Evolutionary conservation across 495 filamentous ascomycete genomes (phyloP), one percentile per base, ranked within the genome.

Genomic region (Trichoderma reesei): DNA sequence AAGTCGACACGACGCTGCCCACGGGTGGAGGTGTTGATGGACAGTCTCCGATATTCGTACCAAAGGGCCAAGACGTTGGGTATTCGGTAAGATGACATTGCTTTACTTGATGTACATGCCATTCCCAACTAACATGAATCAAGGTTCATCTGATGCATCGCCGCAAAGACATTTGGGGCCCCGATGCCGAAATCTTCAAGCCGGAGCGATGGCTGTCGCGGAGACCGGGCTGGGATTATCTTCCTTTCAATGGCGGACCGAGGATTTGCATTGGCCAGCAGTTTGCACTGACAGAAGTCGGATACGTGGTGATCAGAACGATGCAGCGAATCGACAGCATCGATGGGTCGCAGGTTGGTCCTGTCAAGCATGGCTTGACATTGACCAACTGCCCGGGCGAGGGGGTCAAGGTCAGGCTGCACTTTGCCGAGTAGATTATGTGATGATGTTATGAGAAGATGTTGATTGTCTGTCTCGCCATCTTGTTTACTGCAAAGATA

Each of bases 261-360:
- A 70, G 84, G 3, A 86, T 85, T 54, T 86, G 84, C 67, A 76
- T 86, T 36, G 84, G 84, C 0, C 84, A 85, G 72, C 82, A 86
- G 66, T 85, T 85, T 70, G 84, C 84, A 20, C 75, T 78, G 16
- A 78, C 81, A 41, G 81, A 86, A 68, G 81, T 83, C 69, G 74
- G 75, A 16, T 87, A 87, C 63, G 72, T 78, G 1, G 71, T 77
- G 64, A 77, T 81, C n/a, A 66, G 72, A 18, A 20, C 72, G 26
- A 38, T 69, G 14, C 72, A 73, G 61, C 51, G 51, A 8, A 56
- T 56, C 16, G 51, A 56, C 26, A 56, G 51, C 51, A 56, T 56
- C 31, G 51, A 56, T 34, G 51, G 51, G 34, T 56, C 51, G 34
- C 51, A 56, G 16, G 51, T 33, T 36, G 51, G 51, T 26, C 51